Evolutionary conservation across 768 basidiomycete species (phyloP), one percentile per base, ranked within the genome.

Genomic region (Cystobasidiopsis lactophilus): DNA sequence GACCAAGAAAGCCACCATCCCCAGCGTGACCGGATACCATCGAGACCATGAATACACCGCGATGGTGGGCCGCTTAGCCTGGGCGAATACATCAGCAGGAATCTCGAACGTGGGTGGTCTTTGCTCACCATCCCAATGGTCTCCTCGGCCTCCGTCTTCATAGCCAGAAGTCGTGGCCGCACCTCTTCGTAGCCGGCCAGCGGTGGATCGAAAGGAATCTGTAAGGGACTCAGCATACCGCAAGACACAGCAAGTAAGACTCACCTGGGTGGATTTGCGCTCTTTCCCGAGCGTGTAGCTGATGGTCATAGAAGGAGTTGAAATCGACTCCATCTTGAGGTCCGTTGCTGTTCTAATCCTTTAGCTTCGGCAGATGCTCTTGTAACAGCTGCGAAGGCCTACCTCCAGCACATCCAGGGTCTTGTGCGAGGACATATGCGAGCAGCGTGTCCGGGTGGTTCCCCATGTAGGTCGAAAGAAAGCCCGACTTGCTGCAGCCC

Each of bases 381-480:
- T n/a, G n/a, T n/a, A n/a, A n/a, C n/a, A n/a, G n/a, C n/a, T n/a
- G n/a, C n/a, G n/a, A n/a, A n/a, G n/a, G n/a, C n/a, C n/a, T n/a
- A n/a, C n/a, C n/a, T n/a, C n/a, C n/a, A n/a, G n/a, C n/a, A n/a
- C n/a, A n/a, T n/a, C n/a, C 14, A 29, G 33, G 26, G 19, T 24
- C 52, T 11, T 13, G 41, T n/a, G 55, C 48, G 40, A 50, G 31
- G 48, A 79, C 80, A 59, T 84, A 86, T 2, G 80, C 80, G 33
- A 85, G 80, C 58, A 85, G 70, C 1, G 83, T 85, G 62, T 85
- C 82, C 0, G 80, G 80, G 60, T 85, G 84, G 56, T 70, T 76
- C 29, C 74, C 78, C 83, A 85, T 85, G 69, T 85, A 86, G 75
- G 77, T 80, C 64, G 75, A 74, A 40, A 85, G 71, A 63, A 83